These are phyloP conservation scores for Aciculoconidium aculeatum DNA, from an alignment of 805 yeast species.

Conservation along the genomic window DNA sequence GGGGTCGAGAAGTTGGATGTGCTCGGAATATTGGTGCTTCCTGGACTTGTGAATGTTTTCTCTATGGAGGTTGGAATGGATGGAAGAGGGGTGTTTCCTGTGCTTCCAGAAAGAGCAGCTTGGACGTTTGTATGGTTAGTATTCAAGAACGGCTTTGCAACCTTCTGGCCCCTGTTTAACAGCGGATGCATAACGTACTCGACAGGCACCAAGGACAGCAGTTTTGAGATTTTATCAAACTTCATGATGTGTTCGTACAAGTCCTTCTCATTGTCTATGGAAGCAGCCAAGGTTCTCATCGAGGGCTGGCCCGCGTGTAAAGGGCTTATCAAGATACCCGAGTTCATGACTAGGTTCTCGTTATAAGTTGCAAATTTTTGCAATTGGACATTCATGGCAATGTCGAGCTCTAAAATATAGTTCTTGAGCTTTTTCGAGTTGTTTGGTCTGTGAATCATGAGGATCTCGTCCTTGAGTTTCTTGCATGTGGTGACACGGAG, in stretches of 20 bases:
- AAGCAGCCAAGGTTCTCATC: constrained; percentile 69
- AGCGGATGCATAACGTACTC: constrained; percentile 70
- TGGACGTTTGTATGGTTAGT: constrained; percentile 4
- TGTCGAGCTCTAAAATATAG: constrained; percentile 78
- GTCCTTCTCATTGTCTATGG: constrained; percentile 80
- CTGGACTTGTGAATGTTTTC: background rate
- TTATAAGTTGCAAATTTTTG: constrained; percentile 85
- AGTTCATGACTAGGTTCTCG: constrained; percentile 76
- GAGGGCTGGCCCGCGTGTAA: constrained; percentile 53
- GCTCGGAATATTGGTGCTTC: constrained; percentile 1
- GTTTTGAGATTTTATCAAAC: constrained; percentile 28
- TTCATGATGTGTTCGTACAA: constrained; percentile 62
- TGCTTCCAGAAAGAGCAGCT: constrained; percentile 1
- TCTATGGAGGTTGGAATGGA: constrained; percentile 1
- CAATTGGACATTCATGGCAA: constrained; percentile 82
- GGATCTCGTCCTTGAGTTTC: constrained; percentile 65
- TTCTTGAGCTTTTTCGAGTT: constrained; percentile 66
- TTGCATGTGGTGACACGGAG: constrained; percentile 69
- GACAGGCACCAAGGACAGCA: constrained; percentile 49
- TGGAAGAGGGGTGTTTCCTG: background rate
- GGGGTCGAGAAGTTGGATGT: constrained; percentile 8
- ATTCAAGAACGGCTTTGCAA: constrained; percentile 30
- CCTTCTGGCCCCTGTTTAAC: constrained; percentile 33
- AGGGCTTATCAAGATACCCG: constrained; percentile 81
- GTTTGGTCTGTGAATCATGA: constrained; percentile 72